Percentiles rank a stretch among this genome's conserved stretches.
phyloP scores from a whole-genome alignment of 345 rosid species.

The Zanthoxylum bungeanum region DNA sequence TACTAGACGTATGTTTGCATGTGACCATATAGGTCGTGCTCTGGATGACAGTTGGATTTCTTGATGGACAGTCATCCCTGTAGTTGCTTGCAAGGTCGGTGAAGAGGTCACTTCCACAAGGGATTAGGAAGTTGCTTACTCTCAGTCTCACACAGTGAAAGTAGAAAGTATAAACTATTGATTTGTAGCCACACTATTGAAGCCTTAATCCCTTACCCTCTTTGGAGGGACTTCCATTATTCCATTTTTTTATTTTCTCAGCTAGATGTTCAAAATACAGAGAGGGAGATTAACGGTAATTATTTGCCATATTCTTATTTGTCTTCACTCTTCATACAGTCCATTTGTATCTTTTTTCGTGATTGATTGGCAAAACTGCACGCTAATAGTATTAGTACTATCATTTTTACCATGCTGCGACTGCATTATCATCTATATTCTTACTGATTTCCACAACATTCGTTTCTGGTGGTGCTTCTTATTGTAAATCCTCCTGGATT shows the following conservation, averaged over 20 bases:
- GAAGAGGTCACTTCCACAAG: neutral
- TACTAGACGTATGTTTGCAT: neutral
- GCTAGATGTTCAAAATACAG: neutral
- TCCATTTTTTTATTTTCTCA: neutral
- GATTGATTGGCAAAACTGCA: neutral
- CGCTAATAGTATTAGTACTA: neutral
- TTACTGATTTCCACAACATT: neutral
- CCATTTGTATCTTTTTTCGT: neutral
- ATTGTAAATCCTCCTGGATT: neutral
- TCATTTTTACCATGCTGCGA: neutral
- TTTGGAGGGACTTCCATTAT: neutral
- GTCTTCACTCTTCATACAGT: neutral
- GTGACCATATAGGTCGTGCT: neutral
- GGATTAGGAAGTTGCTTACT: neutral
- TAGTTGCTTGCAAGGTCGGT: neutral
- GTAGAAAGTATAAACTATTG: neutral
- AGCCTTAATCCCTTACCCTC: neutral
- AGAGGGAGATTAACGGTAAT: neutral
- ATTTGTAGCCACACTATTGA: neutral
- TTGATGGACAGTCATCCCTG: neutral
- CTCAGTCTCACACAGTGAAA: neutral
- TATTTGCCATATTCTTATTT: neutral
- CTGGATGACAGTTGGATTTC: neutral
- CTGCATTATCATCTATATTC: neutral
- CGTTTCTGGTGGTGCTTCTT: neutral